Evolutionary conservation across 108 stramenopile genomes (phyloP).

Genomic region (Skeletonema potamos): DNA sequence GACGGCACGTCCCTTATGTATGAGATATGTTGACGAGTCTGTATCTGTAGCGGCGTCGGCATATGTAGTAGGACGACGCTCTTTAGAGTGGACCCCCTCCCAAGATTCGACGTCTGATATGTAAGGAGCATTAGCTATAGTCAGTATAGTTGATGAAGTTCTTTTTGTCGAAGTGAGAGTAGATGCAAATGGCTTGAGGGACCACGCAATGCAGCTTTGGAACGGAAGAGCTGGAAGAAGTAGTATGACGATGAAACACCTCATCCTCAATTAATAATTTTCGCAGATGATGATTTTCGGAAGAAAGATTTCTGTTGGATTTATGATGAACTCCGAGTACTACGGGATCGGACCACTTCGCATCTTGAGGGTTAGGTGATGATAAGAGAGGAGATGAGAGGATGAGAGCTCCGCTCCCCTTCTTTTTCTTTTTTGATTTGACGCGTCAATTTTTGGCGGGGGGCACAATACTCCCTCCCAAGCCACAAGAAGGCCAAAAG

Average conservation of each 20-base stretch:
- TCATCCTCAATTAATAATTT: background rate
- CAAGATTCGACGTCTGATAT: background rate
- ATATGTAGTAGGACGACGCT: background rate
- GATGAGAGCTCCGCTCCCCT: background rate
- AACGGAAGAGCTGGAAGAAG: background rate
- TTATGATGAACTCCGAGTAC: background rate
- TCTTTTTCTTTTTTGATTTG: background rate
- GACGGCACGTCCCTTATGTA: constrained; percentile 43
- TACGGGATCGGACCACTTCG: no score
- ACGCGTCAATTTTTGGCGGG: background rate
- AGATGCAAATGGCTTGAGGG: background rate
- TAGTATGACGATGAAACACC: background rate
- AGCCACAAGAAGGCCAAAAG: no score
- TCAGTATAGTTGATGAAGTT: background rate
- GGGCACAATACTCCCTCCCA: no score
- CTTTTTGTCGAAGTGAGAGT: background rate
- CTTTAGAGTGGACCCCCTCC: background rate
- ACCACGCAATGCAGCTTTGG: background rate
- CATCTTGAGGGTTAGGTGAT: no score
- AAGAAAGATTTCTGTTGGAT: background rate
- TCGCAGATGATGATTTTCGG: background rate
- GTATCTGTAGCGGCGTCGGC: background rate
- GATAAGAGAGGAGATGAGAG: background rate
- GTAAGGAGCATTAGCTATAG: constrained; percentile 11
- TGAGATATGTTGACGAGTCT: constrained; percentile 15